Evolutionary conservation across 192 early-diverging fungal species (phyloP), one percentile per base, ranked within the genome.

Genomic region (Coemansia sp.): DNA sequence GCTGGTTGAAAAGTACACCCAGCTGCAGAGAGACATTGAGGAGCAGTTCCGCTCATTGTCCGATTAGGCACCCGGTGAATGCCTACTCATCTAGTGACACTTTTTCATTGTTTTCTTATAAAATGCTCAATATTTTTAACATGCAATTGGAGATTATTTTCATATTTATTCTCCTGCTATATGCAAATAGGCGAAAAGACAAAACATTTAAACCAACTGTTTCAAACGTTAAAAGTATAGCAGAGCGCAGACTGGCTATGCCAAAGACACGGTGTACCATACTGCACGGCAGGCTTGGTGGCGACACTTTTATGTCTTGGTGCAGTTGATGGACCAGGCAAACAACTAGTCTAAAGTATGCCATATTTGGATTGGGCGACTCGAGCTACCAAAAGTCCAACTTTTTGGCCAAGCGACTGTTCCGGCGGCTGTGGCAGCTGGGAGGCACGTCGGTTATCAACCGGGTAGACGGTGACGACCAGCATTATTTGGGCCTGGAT

Each of bases 341-440:
- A 88, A 91, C 64, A 71, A 79, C 61, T 83, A 86, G 72, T 56
- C 63, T 4, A 71, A 53, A 83, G 43, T 92, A 88, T 74, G 90
- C 91, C 4, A 95, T 99, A 18, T 92, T 98, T 83, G 97, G 95
- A 2, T 84, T 94, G 37, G 97, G 97, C 22, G 97, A 99, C 74
- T 96, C 94, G 18, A 93, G 93, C 24, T 99, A 97, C 72, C 57
- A 71, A 61, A 90, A 88, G 87, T 99, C 92, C 84, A 98, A 98
- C 70, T 95, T 86, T 76, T 89, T 94, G 4, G 90, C 93, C 1
- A 97, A 97, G 69, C 94, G 97, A 62, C 83, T 99, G 52, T 83
- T 88, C 75, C 88, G 92, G 37, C 83, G 97, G 37, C 74, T 98
- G 57, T 59, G 83, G 54, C 92, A 97, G 59, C 82, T 99, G 23